Evolutionary conservation across 1,139 yeast species (phyloP).

Genomic region (Taiozyma onychis): DNA sequence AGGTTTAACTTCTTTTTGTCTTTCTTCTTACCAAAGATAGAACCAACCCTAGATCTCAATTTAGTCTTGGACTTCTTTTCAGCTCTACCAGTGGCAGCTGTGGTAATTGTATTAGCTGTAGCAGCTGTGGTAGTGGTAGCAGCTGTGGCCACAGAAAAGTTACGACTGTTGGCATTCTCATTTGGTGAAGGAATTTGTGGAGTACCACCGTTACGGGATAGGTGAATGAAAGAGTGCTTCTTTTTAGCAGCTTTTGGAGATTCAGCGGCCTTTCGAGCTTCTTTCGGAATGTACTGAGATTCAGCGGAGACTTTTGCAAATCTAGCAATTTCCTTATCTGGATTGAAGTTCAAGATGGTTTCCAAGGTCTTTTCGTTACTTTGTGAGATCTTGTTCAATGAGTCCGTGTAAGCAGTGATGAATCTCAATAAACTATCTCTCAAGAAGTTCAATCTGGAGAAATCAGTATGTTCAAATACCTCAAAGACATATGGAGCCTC

Average conservation of each 20-base stretch:
- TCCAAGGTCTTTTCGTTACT: conserved; percentile 64
- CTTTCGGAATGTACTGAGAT: conserved; percentile 18
- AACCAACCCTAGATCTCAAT: conserved; percentile 76
- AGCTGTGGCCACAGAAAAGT: conserved; percentile 19
- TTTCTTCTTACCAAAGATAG: conserved; percentile 69
- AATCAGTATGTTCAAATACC: conserved; percentile 71
- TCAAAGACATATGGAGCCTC: conserved; percentile 77
- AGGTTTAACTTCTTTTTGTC: conserved; percentile 12
- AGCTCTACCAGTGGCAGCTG: conserved; percentile 7
- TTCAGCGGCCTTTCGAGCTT: conserved; percentile 23
- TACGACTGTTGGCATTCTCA: conserved; percentile 12
- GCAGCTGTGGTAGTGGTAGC: conserved; percentile 17
- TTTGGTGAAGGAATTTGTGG: not conserved
- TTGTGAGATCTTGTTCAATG: conserved; percentile 38
- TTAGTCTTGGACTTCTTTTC: conserved; percentile 29
- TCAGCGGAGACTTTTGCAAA: conserved; percentile 43
- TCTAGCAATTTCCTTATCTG: conserved; percentile 50
- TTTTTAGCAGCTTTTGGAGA: conserved; percentile 15
- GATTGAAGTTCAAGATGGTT: conserved; percentile 55
- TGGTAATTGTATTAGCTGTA: conserved; percentile 3
- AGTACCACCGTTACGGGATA: conserved; percentile 1
- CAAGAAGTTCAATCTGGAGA: conserved; percentile 55
- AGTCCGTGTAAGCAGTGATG: conserved; percentile 56
- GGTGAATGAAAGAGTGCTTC: conserved; percentile 3
- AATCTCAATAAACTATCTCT: conserved; percentile 66